Base-by-base conservation (phyloP, 129 eudicot species). In the Flaveria robusta region DNA sequence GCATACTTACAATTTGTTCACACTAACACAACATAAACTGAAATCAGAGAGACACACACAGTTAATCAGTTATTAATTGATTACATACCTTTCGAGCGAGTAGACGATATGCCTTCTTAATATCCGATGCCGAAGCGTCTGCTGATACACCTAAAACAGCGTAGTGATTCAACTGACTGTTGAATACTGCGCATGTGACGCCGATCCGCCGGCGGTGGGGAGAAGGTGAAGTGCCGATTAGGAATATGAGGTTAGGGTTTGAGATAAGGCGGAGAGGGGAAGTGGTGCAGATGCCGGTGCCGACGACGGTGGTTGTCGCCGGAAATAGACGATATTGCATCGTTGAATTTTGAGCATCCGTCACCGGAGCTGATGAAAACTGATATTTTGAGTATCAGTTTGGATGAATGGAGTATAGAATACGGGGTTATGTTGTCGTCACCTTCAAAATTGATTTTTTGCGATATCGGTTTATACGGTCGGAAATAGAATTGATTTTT, bases 41-140 rank as follows among this genome's bases (percentile, higher is more conserved):
- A 37, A 68, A 56, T 68, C 64, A 46, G 56, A 67, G 8, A 43
- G 76, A 31, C 46, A 46, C 34, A 51, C 22, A 20, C 14, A 10
- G n/a, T n/a, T n/a, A n/a, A n/a, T n/a, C 39, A 0, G 39, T 34
- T 6, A 34, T 34, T 34, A 34, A 34, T 5, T 4, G 2, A 19
- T 9, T 58, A 41, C 20, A 34, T 70, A 92, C 98, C 96, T 88
- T 93, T 68, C 86, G 94, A 76, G 98, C 95, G 42, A 93, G 96
- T 65, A 88, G 82, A 37, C 98, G 96, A 83, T 86, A 93, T 34
- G 98, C 96, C 81, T 74, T 90, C 70, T 93, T 93, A 20, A 93
- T 90, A 68, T 90, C 96, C 18, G 86, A 71, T 20, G 87, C 13
- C 69, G 98, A 76, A 74, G 98, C 92, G 72, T 84, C 81, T 11